Conservation (phyloP, 2,329 filamentous ascomycete species). For the Coniella lustricola region DNA sequence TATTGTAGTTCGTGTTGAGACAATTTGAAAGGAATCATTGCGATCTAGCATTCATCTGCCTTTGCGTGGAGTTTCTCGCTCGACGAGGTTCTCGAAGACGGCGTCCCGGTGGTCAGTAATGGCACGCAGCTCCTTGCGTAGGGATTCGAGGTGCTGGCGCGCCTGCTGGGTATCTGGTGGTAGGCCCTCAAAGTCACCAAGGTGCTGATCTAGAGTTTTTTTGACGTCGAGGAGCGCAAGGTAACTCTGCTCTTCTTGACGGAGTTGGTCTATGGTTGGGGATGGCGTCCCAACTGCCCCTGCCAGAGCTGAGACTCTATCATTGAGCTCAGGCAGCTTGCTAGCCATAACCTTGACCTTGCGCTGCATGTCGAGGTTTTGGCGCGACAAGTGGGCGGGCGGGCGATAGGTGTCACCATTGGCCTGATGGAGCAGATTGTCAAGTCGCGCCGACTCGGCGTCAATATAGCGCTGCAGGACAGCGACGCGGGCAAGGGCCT, state of each 20-base stretch:
- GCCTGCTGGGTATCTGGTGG: slow-evolving; percentile 65
- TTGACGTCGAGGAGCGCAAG: slow-evolving; percentile 50
- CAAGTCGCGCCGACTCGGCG: slow-evolving; percentile 37
- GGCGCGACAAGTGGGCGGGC: slow-evolving; percentile 52
- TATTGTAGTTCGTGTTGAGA: background rate
- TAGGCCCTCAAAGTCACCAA: slow-evolving; percentile 62
- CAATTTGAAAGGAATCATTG: background rate
- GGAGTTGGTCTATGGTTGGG: slow-evolving; percentile 50
- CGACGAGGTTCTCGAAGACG: slow-evolving; percentile 67
- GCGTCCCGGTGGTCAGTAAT: slow-evolving; percentile 60
- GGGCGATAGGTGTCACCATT: slow-evolving; percentile 43
- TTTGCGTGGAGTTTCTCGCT: slow-evolving; percentile 49
- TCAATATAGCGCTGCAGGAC: slow-evolving; percentile 51
- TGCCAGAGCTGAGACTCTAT: slow-evolving; percentile 40
- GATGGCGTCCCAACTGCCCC: slow-evolving; percentile 28
- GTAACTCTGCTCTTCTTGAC: slow-evolving; percentile 51
- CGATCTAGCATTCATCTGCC: slow-evolving; percentile 22
- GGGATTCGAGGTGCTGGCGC: slow-evolving; percentile 59
- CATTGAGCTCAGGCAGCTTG: slow-evolving; percentile 61
- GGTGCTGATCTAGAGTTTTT: slow-evolving; percentile 52
- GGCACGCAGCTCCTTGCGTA: slow-evolving; percentile 56
- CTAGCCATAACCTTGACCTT: slow-evolving; percentile 59
- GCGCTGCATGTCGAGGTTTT: slow-evolving; percentile 69
- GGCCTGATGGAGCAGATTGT: slow-evolving; percentile 35
- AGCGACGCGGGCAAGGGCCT: slow-evolving; percentile 46